phyloP scores from a whole-genome alignment of 1,284 basidiomycete genomes.

The Rhodotorula sp. region DNA sequence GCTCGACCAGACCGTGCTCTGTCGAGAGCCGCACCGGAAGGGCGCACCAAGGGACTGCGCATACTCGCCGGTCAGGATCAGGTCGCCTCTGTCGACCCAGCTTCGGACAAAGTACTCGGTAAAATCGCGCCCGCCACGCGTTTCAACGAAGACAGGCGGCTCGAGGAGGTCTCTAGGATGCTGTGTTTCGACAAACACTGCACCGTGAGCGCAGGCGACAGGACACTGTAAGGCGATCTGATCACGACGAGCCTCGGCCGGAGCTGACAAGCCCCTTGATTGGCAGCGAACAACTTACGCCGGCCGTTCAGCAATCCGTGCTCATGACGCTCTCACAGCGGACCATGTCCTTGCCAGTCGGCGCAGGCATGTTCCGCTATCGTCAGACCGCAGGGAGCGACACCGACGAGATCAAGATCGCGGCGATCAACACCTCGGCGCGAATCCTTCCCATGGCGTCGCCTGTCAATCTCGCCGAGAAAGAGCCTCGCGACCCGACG shows the following conservation, averaged over 20 bases:
- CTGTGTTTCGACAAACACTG: conserved; percentile 71
- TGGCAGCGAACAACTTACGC: conserved; percentile 39
- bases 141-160: conserved; percentile 69
- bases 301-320: conserved; percentile 63
- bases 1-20: no score
- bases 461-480: conserved; percentile 37
- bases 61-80: no score
- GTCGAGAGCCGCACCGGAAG: no score
- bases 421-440: conserved; percentile 55
- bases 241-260: no score
- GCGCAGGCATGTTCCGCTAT: conserved; percentile 83
- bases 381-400: conserved; percentile 65
- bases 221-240: conserved; percentile 60
- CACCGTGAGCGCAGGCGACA: conserved; percentile 58
- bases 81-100: no score
- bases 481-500: conserved; percentile 34
- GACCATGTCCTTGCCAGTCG: conserved; percentile 79
- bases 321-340: conserved; percentile 76
- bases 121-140: conserved; percentile 41
- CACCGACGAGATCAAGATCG: conserved; percentile 72
- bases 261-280: neutral
- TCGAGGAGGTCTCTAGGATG: conserved; percentile 85
- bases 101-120: no score
- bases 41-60: no score
- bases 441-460: conserved; percentile 40